phyloP scores from a whole-genome alignment of 129 eudicot genomes.

The carrot (Daucus carota) region DH1_v3.0 NC_030385.2:39227501-39228000 shows the following conservation, averaged over 20 bases:
- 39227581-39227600: not conserved
- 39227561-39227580: not conserved
- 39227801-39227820: conserved; percentile 78
- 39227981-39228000: not conserved
- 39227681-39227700: conserved; percentile 9
- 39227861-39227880: not conserved
- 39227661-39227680: not conserved
- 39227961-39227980: not conserved
- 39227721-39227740: conserved; percentile 91
- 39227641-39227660: not conserved
- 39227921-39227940: not conserved
- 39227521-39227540: no score
- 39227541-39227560: not conserved
- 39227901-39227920: not conserved
- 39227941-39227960: not conserved
- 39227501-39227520: no score
- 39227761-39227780: conserved; percentile 91
- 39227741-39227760: conserved; percentile 94
- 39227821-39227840: not conserved
- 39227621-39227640: not conserved
- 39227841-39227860: not conserved
- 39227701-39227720: conserved; percentile 41
- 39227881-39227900: not conserved
- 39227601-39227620: not conserved
- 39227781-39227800: conserved; percentile 91